A percentile compares a stretch with the other conserved stretches of the same genome.
phyloP scores from a whole-genome alignment of 345 rosid species.

The Kernera saxatilis region DNA sequence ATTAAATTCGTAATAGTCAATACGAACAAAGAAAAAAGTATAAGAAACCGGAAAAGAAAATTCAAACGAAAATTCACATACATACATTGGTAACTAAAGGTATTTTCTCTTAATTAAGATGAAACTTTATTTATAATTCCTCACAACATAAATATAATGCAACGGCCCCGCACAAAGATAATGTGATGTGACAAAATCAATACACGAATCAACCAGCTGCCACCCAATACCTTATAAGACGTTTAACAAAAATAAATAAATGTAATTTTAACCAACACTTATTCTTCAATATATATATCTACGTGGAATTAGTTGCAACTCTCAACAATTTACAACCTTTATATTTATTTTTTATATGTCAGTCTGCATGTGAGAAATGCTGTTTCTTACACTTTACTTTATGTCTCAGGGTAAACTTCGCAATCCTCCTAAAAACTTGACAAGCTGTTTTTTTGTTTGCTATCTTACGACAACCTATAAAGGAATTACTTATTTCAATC shows the following conservation, averaged over 20 bases:
- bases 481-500: not conserved
- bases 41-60: no score
- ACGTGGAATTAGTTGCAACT: constrained; percentile 16
- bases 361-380: not conserved
- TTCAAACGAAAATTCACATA: no score
- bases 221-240: constrained; percentile 23
- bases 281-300: not conserved
- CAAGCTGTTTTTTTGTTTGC: not conserved
- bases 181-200: constrained; percentile 12
- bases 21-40: no score
- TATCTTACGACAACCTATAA: not conserved
- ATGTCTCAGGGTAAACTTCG: not conserved
- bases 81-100: not conserved
- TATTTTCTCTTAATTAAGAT: not conserved
- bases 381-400: not conserved
- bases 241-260: constrained; percentile 16
- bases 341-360: not conserved
- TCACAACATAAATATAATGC: not conserved
- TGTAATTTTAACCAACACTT: not conserved
- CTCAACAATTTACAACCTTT: not conserved
- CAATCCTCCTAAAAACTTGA: not conserved
- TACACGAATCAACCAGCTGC: constrained; percentile 20
- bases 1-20: no score
- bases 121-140: not conserved
- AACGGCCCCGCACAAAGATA: constrained; percentile 11